phyloP scores from a whole-genome alignment of 441 rosid species.

The Euphorbia corollata region DNA sequence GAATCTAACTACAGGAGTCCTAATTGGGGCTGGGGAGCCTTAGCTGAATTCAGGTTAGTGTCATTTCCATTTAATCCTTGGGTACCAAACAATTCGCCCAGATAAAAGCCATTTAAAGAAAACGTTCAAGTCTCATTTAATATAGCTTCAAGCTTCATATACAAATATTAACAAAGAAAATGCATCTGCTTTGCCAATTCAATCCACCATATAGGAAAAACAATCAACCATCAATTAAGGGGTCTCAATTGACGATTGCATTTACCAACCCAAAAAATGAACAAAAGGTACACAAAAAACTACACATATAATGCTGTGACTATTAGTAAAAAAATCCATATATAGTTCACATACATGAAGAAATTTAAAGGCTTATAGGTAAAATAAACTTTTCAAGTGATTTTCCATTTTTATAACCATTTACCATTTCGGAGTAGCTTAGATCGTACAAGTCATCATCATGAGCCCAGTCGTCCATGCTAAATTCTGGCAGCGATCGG shows the following conservation, averaged over 20 bases:
- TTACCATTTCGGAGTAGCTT: constrained; percentile 83
- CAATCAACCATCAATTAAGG: neutral
- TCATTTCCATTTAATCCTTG: neutral
- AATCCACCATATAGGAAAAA: neutral
- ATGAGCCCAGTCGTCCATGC: constrained; percentile 81
- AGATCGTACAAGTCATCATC: constrained; percentile 88
- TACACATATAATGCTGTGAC: neutral
- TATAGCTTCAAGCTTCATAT: neutral
- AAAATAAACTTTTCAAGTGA: neutral
- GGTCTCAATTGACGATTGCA: no score
- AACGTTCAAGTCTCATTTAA: neutral
- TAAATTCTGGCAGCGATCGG: constrained; percentile 70
- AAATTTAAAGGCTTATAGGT: neutral
- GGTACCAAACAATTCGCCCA: neutral
- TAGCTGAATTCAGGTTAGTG: neutral
- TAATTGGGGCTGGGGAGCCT: neutral
- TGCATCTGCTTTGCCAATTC: neutral
- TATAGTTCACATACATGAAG: neutral
- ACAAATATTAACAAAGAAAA: neutral
- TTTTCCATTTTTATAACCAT: neutral
- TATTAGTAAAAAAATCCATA: neutral
- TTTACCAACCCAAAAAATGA: neutral
- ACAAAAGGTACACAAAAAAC: neutral
- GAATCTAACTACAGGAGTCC: neutral
- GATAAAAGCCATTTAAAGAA: neutral